These are phyloP conservation scores for Suhomyces sp. DNA, from an alignment of 805 yeast genomes.

Conservation along the genomic window DNA sequence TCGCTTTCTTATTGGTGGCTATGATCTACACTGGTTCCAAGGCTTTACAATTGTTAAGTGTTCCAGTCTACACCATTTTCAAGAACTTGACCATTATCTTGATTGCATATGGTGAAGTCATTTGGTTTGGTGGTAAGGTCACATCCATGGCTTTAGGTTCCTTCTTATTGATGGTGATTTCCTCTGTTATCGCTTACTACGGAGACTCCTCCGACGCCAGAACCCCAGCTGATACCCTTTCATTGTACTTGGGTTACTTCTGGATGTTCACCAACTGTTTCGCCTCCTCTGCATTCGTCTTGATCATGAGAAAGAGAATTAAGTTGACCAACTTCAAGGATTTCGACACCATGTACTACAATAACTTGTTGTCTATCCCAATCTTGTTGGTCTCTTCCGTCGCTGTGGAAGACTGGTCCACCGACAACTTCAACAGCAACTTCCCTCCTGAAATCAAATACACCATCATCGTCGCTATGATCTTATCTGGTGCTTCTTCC, in stretches of 20 bases:
- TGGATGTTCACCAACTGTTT: conserved; percentile 98
- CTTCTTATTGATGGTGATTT: conserved; percentile 87
- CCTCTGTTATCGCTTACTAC: conserved; percentile 94
- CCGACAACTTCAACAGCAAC: conserved; percentile 69
- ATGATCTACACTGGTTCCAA: conserved; percentile 97
- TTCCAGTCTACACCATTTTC: conserved; percentile 97
- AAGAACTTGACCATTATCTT: conserved; percentile 94
- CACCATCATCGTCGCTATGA: conserved; percentile 75
- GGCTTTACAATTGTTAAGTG: conserved; percentile 86
- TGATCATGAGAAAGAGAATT: conserved; percentile 96
- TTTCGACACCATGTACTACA: conserved; percentile 97
- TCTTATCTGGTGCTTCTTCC: conserved; percentile 89
- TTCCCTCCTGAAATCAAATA: conserved; percentile 73
- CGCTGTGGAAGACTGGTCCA: conserved; percentile 88
- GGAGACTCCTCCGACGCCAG: conserved; percentile 60
- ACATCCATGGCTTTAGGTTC: conserved; percentile 88
- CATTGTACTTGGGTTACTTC: conserved; percentile 72
- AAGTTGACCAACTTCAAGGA: conserved; percentile 96
- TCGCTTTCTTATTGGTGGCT: conserved; percentile 79
- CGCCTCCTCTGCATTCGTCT: conserved; percentile 89
- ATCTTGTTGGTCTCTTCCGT: conserved; percentile 75
- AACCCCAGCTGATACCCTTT: conserved; percentile 42
- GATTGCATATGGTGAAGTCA: conserved; percentile 96
- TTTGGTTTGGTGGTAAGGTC: conserved; percentile 94
- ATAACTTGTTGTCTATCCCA: conserved; percentile 91